phyloP scores from a whole-genome alignment of 2,329 filamentous ascomycete species.

The Sarocladium oryzae region DNA sequence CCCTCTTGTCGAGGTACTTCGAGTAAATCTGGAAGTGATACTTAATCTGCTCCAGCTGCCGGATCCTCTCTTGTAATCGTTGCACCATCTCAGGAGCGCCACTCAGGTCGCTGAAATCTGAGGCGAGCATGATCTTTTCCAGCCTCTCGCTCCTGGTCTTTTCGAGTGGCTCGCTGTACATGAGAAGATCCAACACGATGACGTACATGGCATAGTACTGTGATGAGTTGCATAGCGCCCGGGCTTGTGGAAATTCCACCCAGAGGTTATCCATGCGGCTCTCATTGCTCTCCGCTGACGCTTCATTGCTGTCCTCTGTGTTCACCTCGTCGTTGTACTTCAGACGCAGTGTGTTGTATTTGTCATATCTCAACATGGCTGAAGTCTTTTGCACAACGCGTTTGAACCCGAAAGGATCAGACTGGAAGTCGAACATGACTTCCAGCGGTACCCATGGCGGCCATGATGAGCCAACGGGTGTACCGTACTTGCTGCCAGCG shows the following conservation, averaged over 20 bases:
- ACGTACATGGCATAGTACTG: slow-evolving; percentile 99
- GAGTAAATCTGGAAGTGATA: slow-evolving; percentile 91
- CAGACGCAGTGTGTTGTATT: slow-evolving; percentile 92
- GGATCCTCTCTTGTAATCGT: slow-evolving; percentile 83
- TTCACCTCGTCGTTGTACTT: slow-evolving; percentile 96
- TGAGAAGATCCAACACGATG: slow-evolving; percentile 88
- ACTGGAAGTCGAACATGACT: slow-evolving; percentile 94
- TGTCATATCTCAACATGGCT: slow-evolving; percentile 89
- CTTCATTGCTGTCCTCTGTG: slow-evolving; percentile 42
- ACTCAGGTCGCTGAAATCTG: slow-evolving; percentile 93
- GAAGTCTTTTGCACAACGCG: slow-evolving; percentile 96
- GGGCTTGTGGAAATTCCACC: slow-evolving; percentile 91
- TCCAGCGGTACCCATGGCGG: slow-evolving; percentile 98
- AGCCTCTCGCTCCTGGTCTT: slow-evolving; percentile 94
- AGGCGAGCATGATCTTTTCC: slow-evolving; percentile 98
- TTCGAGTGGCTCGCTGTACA: slow-evolving; percentile 94
- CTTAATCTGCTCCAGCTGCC: slow-evolving; percentile 94
- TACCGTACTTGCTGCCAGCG: slow-evolving; percentile 87
- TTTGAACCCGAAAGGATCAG: slow-evolving; percentile 95
- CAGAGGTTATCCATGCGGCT: slow-evolving; percentile 91
- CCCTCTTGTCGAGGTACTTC: slow-evolving; percentile 76
- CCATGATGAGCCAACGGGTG: slow-evolving; percentile 79
- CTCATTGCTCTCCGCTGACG: slow-evolving; percentile 54
- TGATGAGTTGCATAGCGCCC: slow-evolving; percentile 91
- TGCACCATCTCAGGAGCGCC: slow-evolving; percentile 91